These are phyloP conservation scores for Rhizophora mangle DNA, from an alignment of 345 rosid species.

Conservation along the genomic window DNA sequence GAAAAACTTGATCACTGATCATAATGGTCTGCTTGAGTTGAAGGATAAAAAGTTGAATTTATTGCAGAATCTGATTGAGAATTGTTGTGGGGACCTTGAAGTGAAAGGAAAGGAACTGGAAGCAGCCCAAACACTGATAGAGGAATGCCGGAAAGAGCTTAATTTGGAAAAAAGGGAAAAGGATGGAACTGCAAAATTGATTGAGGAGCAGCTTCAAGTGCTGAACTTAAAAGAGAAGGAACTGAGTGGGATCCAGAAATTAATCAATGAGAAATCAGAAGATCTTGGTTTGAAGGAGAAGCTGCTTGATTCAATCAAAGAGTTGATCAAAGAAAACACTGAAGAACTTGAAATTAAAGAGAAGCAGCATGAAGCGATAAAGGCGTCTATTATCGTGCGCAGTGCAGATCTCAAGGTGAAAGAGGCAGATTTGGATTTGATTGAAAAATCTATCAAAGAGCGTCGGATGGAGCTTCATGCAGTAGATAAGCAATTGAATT, in stretches of 20 bases:
- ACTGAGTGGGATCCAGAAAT: constrained; percentile 1
- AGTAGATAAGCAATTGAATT: constrained; percentile 21
- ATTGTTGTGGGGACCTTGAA: constrained; percentile 6
- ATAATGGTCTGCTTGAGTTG: constrained; percentile 7
- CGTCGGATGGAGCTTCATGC: neutral
- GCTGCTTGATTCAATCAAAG: constrained; percentile 7
- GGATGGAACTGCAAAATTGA: neutral
- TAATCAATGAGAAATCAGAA: constrained; percentile 4
- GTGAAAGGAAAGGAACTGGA: constrained; percentile 5
- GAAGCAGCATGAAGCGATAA: constrained; percentile 25
- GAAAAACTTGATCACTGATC: constrained; percentile 15
- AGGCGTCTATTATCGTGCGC: constrained; percentile 13
- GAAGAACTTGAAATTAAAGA: constrained; percentile 18
- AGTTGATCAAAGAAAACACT: constrained; percentile 2
- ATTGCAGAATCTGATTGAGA: neutral
- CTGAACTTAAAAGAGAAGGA: constrained; percentile 14
- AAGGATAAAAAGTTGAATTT: constrained; percentile 9
- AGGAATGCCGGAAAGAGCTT: constrained; percentile 11
- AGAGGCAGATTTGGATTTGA: constrained; percentile 8
- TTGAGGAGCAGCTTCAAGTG: neutral
- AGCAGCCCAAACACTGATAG: constrained; percentile 2
- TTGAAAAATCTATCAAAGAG: constrained; percentile 5
- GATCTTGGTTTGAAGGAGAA: constrained; percentile 2
- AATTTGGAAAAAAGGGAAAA: constrained; percentile 4
- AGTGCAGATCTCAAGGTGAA: constrained; percentile 16